Conservation (phyloP, 176 grass and related monocot species). For the Bothriochloa decipiens region DNA sequence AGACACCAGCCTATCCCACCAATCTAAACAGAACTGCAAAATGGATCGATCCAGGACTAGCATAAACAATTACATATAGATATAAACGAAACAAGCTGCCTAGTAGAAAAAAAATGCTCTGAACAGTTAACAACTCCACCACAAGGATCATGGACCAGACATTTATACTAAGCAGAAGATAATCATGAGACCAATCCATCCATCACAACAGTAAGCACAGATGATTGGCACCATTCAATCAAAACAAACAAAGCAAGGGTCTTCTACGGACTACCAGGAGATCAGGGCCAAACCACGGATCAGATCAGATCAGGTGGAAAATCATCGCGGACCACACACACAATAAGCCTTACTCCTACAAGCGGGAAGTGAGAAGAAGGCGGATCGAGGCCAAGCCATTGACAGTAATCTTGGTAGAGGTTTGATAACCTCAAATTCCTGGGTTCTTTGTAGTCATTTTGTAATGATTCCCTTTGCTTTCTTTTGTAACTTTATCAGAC, state of each 20-base stretch:
- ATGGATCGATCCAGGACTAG: neutral
- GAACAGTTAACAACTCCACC: neutral
- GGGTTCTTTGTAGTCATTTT: too few species aligned
- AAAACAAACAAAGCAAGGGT: neutral
- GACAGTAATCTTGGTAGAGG: too few species aligned
- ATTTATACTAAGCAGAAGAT: neutral
- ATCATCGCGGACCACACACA: neutral
- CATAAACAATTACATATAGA: neutral
- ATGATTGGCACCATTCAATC: neutral
- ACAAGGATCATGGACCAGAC: neutral
- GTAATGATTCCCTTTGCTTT: too few species aligned
- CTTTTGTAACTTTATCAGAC: too few species aligned
- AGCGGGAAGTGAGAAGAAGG: neutral
- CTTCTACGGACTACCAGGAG: neutral
- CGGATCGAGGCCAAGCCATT: neutral
- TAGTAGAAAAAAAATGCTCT: neutral
- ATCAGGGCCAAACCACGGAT: neutral
- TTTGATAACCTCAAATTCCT: too few species aligned
- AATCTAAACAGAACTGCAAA: neutral
- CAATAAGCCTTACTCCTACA: neutral
- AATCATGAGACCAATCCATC: neutral
- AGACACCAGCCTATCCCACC: neutral
- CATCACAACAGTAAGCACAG: conserved; percentile 9
- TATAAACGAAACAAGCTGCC: neutral
- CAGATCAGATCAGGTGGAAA: too few species aligned